These are phyloP conservation scores for Protomyces inundatus DNA, from an alignment of 1,139 yeast species.

Conservation along the genomic window DNA sequence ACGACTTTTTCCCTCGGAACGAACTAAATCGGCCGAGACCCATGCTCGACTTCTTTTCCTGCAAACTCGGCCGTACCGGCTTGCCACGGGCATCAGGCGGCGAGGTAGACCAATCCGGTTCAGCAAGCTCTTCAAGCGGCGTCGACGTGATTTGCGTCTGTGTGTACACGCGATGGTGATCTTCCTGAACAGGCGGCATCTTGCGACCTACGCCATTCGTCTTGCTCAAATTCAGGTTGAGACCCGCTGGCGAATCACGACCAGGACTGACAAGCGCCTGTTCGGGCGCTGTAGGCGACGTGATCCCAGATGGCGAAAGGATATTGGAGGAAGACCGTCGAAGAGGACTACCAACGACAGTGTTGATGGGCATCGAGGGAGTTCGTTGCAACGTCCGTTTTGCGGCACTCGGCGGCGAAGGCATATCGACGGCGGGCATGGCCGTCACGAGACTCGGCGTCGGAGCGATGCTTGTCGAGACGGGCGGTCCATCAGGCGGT, in stretches of 20 bases:
- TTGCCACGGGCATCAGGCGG: not conserved
- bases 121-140: conserved; percentile 16
- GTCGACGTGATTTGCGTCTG: conserved; percentile 15
- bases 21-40: conserved; percentile 17
- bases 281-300: not conserved
- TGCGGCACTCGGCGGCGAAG: not conserved
- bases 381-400: not conserved
- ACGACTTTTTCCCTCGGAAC: conserved; percentile 15
- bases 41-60: conserved; percentile 18
- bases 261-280: not conserved
- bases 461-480: not conserved
- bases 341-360: not conserved
- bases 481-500: conserved; percentile 3
- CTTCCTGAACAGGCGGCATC: not conserved
- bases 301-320: not conserved
- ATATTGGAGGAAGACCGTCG: not conserved
- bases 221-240: too few relatives aligned
- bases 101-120: conserved; percentile 14
- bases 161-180: conserved; percentile 21
- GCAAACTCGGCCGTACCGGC: not conserved
- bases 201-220: not conserved
- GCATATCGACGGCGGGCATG: not conserved
- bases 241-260: not conserved
- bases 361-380: not conserved
- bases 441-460: not conserved